Evolutionary conservation across 2,329 filamentous ascomycete species (phyloP).

Genomic region (Microdochium trichocladiopsis): DNA sequence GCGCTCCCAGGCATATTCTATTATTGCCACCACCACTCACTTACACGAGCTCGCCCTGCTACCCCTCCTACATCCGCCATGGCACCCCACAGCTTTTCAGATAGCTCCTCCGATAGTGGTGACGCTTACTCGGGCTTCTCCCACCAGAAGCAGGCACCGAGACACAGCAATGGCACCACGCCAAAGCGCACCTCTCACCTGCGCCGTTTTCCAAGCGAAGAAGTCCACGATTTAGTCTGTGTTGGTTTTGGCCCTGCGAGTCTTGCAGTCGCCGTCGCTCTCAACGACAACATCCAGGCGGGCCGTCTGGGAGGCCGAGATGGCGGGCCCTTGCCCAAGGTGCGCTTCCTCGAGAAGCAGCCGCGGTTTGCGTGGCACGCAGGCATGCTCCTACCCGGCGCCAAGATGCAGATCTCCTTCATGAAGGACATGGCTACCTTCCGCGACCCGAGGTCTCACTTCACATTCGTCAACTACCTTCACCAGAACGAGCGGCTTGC

Average conservation of each 20-base stretch:
- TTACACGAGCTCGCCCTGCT: neutral
- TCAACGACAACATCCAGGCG: slow-evolving; percentile 68
- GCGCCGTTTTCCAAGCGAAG: slow-evolving; percentile 45
- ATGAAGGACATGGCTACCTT: slow-evolving; percentile 92
- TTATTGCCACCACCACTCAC: too few species aligned
- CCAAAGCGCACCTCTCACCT: slow-evolving; percentile 32
- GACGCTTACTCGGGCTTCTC: slow-evolving; percentile 4
- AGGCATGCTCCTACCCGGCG: slow-evolving; percentile 88
- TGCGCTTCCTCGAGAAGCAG: slow-evolving; percentile 86
- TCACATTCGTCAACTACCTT: slow-evolving; percentile 94
- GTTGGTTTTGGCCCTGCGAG: slow-evolving; percentile 91
- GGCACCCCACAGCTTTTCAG: slow-evolving; percentile 19
- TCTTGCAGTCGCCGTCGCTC: slow-evolving; percentile 78
- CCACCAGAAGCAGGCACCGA: neutral
- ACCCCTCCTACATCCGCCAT: slow-evolving; percentile 6
- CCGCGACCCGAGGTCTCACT: slow-evolving; percentile 79
- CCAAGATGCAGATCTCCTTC: slow-evolving; percentile 97
- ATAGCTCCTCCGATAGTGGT: slow-evolving; percentile 12
- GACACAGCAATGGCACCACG: neutral
- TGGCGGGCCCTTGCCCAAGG: slow-evolving; percentile 50
- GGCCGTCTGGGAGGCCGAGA: slow-evolving; percentile 30
- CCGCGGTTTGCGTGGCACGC: slow-evolving; percentile 82
- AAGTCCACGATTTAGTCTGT: slow-evolving; percentile 79
- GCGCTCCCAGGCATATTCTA: too few species aligned
- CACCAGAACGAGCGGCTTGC: slow-evolving; percentile 75